Evolutionary conservation across 192 early-diverging fungal genomes (phyloP).

Genomic region (Mortierella antarctica): DNA sequence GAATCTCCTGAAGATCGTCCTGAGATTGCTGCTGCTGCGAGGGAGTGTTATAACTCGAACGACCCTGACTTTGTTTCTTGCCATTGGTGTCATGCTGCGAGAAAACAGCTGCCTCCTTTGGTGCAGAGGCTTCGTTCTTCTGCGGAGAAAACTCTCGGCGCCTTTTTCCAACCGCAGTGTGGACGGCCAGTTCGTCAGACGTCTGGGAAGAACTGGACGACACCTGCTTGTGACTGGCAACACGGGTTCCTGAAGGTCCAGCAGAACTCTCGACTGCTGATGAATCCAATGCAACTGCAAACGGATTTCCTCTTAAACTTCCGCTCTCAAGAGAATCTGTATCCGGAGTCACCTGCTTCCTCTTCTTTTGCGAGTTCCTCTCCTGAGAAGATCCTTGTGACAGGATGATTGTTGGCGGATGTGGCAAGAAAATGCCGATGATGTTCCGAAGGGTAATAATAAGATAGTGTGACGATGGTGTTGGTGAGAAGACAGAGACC

Average conservation of each 20-base stretch:
- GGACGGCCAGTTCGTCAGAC: too few relatives aligned
- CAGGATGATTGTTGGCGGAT: slow-evolving; percentile 3
- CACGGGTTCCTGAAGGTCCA: background rate
- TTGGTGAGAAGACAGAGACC: slow-evolving; percentile 45
- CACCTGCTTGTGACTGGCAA: too few relatives aligned
- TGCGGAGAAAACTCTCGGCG: too few relatives aligned
- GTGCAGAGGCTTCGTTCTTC: too few relatives aligned
- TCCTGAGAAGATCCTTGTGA: slow-evolving; percentile 42
- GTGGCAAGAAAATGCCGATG: slow-evolving; percentile 12
- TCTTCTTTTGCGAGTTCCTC: slow-evolving; percentile 20
- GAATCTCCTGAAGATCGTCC: slow-evolving; percentile 1
- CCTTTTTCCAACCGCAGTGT: too few relatives aligned
- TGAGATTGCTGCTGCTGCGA: background rate
- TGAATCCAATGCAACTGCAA: background rate
- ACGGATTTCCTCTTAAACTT: background rate
- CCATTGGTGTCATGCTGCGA: too few relatives aligned
- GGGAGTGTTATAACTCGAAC: background rate
- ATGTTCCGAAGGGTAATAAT: slow-evolving; percentile 40
- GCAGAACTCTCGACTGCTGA: too few relatives aligned
- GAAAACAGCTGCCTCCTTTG: background rate
- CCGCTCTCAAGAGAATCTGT: background rate
- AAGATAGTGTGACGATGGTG: slow-evolving; percentile 36
- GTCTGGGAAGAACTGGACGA: too few relatives aligned
- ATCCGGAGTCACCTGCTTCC: background rate
- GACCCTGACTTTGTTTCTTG: background rate